Evolutionary conservation across 2,329 filamentous ascomycete species (phyloP).

Genomic region (Trichoderma sp.): DNA sequence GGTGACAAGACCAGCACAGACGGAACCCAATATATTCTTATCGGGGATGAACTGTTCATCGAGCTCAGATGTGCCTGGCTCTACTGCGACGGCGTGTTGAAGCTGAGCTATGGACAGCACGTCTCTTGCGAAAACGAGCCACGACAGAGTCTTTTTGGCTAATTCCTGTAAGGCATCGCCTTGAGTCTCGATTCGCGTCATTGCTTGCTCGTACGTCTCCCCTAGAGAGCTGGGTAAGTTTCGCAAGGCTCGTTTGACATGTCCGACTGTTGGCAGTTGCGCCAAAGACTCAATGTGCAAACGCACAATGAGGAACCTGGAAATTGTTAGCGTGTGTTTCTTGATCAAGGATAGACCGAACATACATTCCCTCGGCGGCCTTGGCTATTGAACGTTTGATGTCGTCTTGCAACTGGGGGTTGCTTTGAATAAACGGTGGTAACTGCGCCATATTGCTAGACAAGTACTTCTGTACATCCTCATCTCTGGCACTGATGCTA

Average conservation of each 20-base stretch:
- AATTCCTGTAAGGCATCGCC: neutral
- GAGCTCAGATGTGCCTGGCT: neutral
- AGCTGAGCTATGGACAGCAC: constrained; percentile 9
- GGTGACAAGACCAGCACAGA: constrained; percentile 18
- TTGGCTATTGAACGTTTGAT: neutral
- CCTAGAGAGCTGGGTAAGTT: neutral
- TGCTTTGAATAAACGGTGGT: neutral
- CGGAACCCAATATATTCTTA: neutral
- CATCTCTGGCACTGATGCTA: constrained; percentile 4
- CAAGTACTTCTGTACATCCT: constrained; percentile 15
- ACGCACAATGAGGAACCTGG: constrained; percentile 13
- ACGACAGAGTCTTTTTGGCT: constrained; percentile 6
- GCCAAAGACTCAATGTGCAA: neutral
- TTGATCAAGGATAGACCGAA: too few relatives aligned
- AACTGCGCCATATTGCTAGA: neutral
- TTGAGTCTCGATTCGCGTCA: constrained; percentile 17
- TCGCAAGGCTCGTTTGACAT: neutral
- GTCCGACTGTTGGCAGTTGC: neutral
- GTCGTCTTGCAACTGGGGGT: neutral
- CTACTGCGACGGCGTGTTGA: neutral
- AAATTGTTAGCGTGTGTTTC: neutral
- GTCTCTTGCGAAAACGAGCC: constrained; percentile 14
- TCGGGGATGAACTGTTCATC: neutral
- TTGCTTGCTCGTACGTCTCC: constrained; percentile 4
- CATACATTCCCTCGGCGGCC: constrained; percentile 2